A percentile compares a stretch with the other conserved stretches of the same genome.
phyloP scores from a whole-genome alignment of 2,329 filamentous ascomycete genomes.

The Lasiodiplodia sp. region DNA sequence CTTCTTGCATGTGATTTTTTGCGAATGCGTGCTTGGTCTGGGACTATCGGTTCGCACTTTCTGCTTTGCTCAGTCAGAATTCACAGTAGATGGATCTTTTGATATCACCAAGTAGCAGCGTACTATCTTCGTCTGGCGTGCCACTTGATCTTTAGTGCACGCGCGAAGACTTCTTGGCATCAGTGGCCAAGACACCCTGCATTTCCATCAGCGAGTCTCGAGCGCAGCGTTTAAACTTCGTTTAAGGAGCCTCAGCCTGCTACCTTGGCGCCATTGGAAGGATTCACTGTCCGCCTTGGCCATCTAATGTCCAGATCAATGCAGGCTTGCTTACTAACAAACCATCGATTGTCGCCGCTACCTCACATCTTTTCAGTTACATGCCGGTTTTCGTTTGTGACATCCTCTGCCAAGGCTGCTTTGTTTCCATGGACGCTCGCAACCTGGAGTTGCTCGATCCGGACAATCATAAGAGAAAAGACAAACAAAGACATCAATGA shows the following conservation, averaged over 20 bases:
- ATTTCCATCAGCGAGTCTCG: slow-evolving; percentile 7
- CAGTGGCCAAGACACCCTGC: slow-evolving; percentile 4
- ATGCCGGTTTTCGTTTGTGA: background rate
- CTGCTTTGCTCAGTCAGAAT: slow-evolving; percentile 24
- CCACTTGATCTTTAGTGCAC: slow-evolving; percentile 10
- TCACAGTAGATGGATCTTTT: slow-evolving; percentile 28
- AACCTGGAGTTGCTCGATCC: background rate
- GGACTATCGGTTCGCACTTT: slow-evolving; percentile 10
- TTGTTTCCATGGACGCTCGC: slow-evolving; percentile 21
- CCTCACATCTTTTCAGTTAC: background rate
- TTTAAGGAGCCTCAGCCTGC: background rate
- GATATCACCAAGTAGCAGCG: slow-evolving; percentile 26
- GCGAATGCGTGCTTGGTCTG: slow-evolving; percentile 25
- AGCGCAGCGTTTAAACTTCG: background rate
- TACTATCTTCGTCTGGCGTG: slow-evolving; percentile 5
- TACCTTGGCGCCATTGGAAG: background rate
- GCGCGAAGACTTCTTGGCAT: slow-evolving; percentile 24
- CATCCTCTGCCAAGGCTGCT: background rate
- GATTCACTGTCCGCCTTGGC: slow-evolving; percentile 11
- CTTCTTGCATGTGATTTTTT: slow-evolving; percentile 29
- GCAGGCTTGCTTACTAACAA: background rate
- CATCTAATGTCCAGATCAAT: background rate
- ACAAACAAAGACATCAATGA: slow-evolving; percentile 12
- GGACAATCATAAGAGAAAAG: slow-evolving; percentile 1
- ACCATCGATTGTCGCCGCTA: background rate